Evolutionary conservation across 371 early-diverging fungal genomes (phyloP), one percentile per base, ranked within the genome.

Genomic region (Catenaria anguillulae): DNA sequence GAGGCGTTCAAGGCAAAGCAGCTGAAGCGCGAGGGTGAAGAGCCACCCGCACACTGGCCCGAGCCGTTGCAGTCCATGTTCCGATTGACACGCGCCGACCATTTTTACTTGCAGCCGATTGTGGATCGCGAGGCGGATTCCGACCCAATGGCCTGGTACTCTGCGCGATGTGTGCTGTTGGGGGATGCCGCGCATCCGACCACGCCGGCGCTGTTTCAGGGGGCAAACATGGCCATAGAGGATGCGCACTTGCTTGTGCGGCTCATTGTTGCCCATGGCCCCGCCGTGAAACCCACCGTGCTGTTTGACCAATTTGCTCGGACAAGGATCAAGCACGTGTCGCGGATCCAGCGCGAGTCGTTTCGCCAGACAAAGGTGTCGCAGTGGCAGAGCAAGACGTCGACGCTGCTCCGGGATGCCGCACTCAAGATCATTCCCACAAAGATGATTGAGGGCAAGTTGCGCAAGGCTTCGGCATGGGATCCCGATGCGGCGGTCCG

Each of bases 371-470:
- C 52, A 8, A 50, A 50, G 31, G 15, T 50, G 13, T 10, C 15
- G 15, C 52, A 50, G 29, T 10, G 8, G 15, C 13, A 50, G 29
- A 29, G 29, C 15, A 24, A 29, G 29, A 13, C 52, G 29, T 29
- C 29, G 29, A 13, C 23, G 29, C 29, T 50, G 21, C 29, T 50
- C 21, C 52, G 52, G 2, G 52, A 50, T 23, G 29, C 52, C 15
- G 52, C 52, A 8, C 26, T 50, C 52, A 50, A 50, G 52, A 26
- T 50, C 29, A 50, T 50, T 23, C 52, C 52, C 29, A 29, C 52
- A 17, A 26, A 31, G 13, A 12, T 50, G 29, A 8, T 50, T 8
- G 52, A 50, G 19, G 4, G 29, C 33, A 50, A 50, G 31, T 31
- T 50, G 52, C 52, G 52, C 52, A 50, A 50, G 52, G 29, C 52